Base-by-base conservation (phyloP, 2,329 filamentous ascomycete species). In the Cytospora schulzeri region DNA sequence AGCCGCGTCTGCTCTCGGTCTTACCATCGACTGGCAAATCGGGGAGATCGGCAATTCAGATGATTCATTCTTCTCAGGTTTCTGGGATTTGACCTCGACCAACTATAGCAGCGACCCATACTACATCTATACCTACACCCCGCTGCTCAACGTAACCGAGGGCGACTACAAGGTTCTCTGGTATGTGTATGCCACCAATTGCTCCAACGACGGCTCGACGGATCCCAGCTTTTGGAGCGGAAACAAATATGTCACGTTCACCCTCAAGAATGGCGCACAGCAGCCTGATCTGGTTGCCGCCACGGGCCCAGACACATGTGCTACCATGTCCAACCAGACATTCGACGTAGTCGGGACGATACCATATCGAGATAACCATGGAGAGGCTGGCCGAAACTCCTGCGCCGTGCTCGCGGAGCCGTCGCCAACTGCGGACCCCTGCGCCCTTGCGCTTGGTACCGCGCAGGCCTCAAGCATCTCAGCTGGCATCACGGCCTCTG, bases 401-500 rank as follows among this genome's bases (percentile, higher is more conserved):
- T 65, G 63, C 15, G 57, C 63, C 57, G 57, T 31, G 38, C n/a
- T 65, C 19, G 52, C 63, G 41, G 51, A 51, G 14, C n/a, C 66
- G 14, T 66, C 63, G 2, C 57, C 61, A 19, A 57, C 65, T 12
- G 51, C 65, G 60, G 69, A 68, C 62, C 67, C 68, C 24, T 70
- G 70, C 41, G 28, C 57, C 28, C 63, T 69, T n/a, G 66, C 62
- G 45, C 64, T 70, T 54, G 66, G 68, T 59, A 41, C 64, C 33
- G 52, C 68, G 26, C 63, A 53, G 22, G 66, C 63, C n/a, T 62
- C 66, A n/a, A 70, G 68, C 41, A 70, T 70, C 28, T 52, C 59
- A 11, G 64, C 68, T 26, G 64, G 4, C 56, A 57, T 50, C 48
- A 61, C 35, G 28, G 41, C 41, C 41, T 7, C 41, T 22, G 41